Evolutionary conservation across 2,329 filamentous ascomycete genomes (phyloP), one percentile per base, ranked within the genome.

Genomic region (Alternaria hordeiaustralica): DNA sequence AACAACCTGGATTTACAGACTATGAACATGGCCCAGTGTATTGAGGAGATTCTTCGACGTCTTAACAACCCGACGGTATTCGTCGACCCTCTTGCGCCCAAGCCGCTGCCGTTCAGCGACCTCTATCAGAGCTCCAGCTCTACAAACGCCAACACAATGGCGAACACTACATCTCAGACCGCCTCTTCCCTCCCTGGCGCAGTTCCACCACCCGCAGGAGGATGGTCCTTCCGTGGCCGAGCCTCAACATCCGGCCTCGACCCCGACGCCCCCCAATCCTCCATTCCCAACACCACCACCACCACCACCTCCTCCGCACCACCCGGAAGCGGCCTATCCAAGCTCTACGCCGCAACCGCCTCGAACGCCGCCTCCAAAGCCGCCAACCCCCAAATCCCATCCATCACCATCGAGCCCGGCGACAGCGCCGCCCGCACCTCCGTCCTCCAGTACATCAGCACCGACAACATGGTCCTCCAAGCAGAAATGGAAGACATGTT

Each of bases 21-120:
- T 3, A 6, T 56, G 18, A 18, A 41, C 6, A 60, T 66, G 47
- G 18, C 25, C 12, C 54, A 56, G 28, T 41, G 45, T 2, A 58
- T 64, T 23, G 41, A 64, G 18, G 33, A 30, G 6, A 56, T 63
- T 6, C 23, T 55, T 20, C 20, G 28, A 2, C 36, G 45, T 4
- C 9, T 66, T 25, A n/a, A 18, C 10, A 60, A 58, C 6, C 64
- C 64, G 9, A 66, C 49, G 8, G 36, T 30, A 4, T 63, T 61
- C 4, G 28, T 44, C 2, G 30, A 63, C n/a, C 60, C 63, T 54
- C 36, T 61, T 23, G 33, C 44, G 3, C 23, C 33, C 5, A 56
- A 58, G 18, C 33, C 44, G 6, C 36, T 10, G 9, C 23, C 36
- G 3, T 13, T 18, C 20, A 23, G 11, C 11, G 12, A 21, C 21